These are phyloP conservation scores for Lindgomyces ingoldianus DNA, from an alignment of 495 filamentous ascomycete genomes.

Conservation along the genomic window DNA sequence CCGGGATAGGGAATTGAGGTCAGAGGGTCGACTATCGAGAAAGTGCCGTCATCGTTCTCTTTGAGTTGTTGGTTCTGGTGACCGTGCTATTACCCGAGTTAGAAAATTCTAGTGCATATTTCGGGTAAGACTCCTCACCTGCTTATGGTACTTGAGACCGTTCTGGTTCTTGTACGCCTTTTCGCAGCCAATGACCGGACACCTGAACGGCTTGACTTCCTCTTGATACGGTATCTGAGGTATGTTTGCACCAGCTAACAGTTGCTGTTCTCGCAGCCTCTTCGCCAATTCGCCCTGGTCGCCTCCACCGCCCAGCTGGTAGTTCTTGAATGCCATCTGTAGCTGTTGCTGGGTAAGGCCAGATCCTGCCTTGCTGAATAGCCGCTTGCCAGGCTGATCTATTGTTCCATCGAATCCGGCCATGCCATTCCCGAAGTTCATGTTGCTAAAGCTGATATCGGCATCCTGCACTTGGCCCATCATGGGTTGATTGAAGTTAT, in stretches of 20 bases:
- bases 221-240: conserved; percentile 40
- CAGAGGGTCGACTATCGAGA: conserved; percentile 96
- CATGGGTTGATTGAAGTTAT: conserved; percentile 20
- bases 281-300: conserved; percentile 73
- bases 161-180: conserved; percentile 99
- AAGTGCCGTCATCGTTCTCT: conserved; percentile 93
- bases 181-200: conserved; percentile 96
- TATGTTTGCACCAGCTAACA: conserved; percentile 55
- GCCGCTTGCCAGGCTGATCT: conserved; percentile 89
- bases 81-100: conserved; percentile 66
- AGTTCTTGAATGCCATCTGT: conserved; percentile 65
- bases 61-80: conserved; percentile 95
- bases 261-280: conserved; percentile 71
- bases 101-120: conserved; percentile 38
- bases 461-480: conserved; percentile 29
- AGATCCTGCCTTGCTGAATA: conserved; percentile 82
- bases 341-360: conserved; percentile 58
- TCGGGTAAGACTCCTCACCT: conserved; percentile 53
- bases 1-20: conserved; percentile 92
- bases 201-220: conserved; percentile 94
- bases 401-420: conserved; percentile 66
- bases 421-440: conserved; percentile 33
- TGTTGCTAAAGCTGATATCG: conserved; percentile 36
- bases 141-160: conserved; percentile 84
- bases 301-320: conserved; percentile 56